These are phyloP conservation scores for Aquilaria yunnanensis DNA, from an alignment of 345 rosid genomes.

Conservation along the genomic window DNA sequence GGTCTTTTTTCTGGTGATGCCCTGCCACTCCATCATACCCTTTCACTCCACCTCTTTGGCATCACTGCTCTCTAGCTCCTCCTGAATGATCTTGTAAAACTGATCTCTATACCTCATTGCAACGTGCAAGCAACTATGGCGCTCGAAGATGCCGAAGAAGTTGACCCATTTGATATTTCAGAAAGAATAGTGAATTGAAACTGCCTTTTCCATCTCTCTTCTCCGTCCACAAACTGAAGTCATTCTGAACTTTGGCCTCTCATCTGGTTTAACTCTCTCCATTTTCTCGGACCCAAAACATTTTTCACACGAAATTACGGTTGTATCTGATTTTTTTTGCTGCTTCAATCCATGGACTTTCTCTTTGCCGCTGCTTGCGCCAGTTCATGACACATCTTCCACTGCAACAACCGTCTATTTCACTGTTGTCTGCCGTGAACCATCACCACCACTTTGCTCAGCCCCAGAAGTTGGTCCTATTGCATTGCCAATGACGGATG, in stretches of 20 bases:
- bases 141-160: slow-evolving; percentile 37
- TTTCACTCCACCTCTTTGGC: slow-evolving; percentile 36
- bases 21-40: slow-evolving; percentile 32
- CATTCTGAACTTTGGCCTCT: slow-evolving; percentile 51
- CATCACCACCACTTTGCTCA: too few species aligned
- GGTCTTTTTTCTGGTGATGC: too few species aligned
- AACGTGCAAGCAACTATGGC: slow-evolving; percentile 89
- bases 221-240: slow-evolving; percentile 92
- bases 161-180: slow-evolving; percentile 21
- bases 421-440: too few species aligned
- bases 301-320: too few species aligned
- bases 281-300: too few species aligned
- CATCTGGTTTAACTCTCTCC: not conserved
- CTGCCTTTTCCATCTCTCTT: slow-evolving; percentile 95
- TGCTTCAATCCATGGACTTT: too few species aligned
- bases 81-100: slow-evolving; percentile 27
- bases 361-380: too few species aligned
- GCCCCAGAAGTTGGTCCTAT: too few species aligned
- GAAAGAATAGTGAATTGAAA: slow-evolving; percentile 47
- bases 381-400: too few species aligned
- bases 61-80: slow-evolving; percentile 8
- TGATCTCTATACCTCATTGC: slow-evolving; percentile 27
- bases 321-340: too few species aligned
- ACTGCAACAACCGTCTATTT: too few species aligned
- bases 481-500: too few species aligned